A percentile compares a stretch with the other conserved stretches of the same genome.
phyloP scores from a whole-genome alignment of 2,329 filamentous ascomycete genomes.

The Graphilbum sp. region DNA sequence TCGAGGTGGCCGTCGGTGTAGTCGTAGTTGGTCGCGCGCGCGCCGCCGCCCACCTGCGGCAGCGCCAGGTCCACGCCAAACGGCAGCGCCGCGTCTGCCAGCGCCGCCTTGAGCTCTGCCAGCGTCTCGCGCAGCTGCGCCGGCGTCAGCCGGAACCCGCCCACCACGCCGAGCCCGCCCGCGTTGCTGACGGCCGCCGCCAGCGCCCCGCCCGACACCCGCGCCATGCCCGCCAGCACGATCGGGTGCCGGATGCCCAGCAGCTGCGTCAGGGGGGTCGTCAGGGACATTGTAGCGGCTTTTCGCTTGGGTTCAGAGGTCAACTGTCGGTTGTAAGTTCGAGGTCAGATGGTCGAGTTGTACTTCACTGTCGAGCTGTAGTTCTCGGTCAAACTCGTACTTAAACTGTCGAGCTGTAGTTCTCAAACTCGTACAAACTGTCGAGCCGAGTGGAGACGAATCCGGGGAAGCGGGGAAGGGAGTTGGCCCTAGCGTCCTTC shows the following conservation, averaged over 20 bases:
- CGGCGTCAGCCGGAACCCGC: conserved; percentile 57
- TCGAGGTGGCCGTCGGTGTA: conserved; percentile 84
- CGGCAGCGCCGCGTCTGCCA: conserved; percentile 50
- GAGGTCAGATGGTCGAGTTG: too few species aligned
- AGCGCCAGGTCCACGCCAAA: conserved; percentile 88
- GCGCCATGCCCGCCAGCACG: conserved; percentile 86
- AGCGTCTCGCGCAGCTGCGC: conserved; percentile 64
- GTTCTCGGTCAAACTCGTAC: too few species aligned
- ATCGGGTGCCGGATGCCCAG: conserved; percentile 78
- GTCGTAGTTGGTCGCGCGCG: conserved; percentile 86
- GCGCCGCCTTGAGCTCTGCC: conserved; percentile 64
- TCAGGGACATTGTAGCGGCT: conserved; percentile 34
- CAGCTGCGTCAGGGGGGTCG: conserved; percentile 62
- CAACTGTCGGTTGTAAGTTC: too few species aligned
- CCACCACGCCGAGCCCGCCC: conserved; percentile 65
- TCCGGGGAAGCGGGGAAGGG: background rate
- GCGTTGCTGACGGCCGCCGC: conserved; percentile 81
- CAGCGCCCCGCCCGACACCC: conserved; percentile 60
- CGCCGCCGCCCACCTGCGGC: conserved; percentile 69
- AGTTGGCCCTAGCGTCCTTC: too few species aligned
- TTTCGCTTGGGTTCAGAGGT: too few species aligned
- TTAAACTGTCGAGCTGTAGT: too few species aligned
- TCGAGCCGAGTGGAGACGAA: background rate
- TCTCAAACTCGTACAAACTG: too few species aligned
- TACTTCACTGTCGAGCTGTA: too few species aligned